Conservation (phyloP, 208 protist genomes). For the Leishmania tarentolae region DNA sequence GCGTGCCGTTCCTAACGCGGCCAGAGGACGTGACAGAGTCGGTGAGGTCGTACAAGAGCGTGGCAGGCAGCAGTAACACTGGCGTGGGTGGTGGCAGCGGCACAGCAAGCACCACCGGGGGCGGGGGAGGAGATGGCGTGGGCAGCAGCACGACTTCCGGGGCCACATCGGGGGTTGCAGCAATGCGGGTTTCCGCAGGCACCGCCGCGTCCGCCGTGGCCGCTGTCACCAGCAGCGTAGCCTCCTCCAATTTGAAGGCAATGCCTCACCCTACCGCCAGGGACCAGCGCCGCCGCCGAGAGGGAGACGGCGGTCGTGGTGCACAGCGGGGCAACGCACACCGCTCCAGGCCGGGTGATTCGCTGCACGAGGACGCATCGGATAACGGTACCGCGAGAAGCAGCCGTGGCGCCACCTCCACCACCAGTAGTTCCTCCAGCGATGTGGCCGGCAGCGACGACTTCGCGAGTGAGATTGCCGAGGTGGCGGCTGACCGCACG, state of each 20-base stretch:
- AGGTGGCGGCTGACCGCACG: conserved; percentile 6
- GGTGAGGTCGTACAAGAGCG: background rate
- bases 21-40: conserved; percentile 1
- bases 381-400: conserved; percentile 4
- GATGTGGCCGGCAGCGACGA: background rate
- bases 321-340: conserved; percentile 3
- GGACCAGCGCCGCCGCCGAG: background rate
- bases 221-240: background rate
- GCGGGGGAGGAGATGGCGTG: background rate
- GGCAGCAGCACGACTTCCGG: conserved; percentile 1
- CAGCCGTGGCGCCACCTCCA: conserved; percentile 9
- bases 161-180: background rate
- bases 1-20: conserved; percentile 20
- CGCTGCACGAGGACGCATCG: conserved; percentile 3
- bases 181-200: background rate
- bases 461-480: conserved; percentile 5
- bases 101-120: background rate
- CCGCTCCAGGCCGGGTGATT: conserved; percentile 1
- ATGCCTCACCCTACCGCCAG: background rate
- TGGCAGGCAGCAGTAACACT: conserved; percentile 4
- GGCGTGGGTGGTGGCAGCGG: conserved; percentile 1
- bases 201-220: background rate
- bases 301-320: background rate
- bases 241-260: background rate
- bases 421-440: background rate